These are phyloP conservation scores for Solanum pennellii DNA, from an alignment of 257 asterid species.

Conservation along the genomic window DNA sequence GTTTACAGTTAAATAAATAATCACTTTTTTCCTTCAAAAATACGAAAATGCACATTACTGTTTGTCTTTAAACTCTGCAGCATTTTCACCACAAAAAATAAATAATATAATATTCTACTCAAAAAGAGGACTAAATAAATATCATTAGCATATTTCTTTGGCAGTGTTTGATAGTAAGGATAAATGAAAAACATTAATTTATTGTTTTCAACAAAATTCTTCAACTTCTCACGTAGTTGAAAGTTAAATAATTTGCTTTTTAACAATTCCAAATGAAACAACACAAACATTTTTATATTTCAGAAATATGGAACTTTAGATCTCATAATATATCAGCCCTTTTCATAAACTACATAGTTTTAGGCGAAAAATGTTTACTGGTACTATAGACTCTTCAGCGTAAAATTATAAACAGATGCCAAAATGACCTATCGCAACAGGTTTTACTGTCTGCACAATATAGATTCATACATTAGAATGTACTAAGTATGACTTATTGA, in stretches of 20 bases:
- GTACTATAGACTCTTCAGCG: neutral
- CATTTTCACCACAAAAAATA: neutral
- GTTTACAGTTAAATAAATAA: neutral
- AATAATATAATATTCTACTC: neutral
- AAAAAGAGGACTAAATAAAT: neutral
- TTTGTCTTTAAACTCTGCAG: neutral
- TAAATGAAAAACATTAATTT: neutral
- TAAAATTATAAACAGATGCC: neutral
- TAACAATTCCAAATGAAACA: neutral
- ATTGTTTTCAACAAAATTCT: too few relatives aligned
- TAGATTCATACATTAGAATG: neutral
- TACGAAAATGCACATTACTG: too few relatives aligned
- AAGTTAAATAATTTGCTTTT: neutral
- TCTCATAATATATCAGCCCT: too few relatives aligned
- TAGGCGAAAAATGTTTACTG: neutral
- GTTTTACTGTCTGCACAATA: too few relatives aligned
- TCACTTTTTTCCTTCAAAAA: too few relatives aligned
- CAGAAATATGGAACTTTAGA: too few relatives aligned
- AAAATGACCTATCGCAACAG: too few relatives aligned
- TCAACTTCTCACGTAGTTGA: neutral
- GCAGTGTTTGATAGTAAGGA: neutral
- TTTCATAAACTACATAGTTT: neutral
- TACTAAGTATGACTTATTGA: too few relatives aligned
- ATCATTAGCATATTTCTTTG: too few relatives aligned
- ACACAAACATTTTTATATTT: neutral